Evolutionary conservation across 2,329 filamentous ascomycete species (phyloP).

Genomic region (Cladophialophora carrionii): DNA sequence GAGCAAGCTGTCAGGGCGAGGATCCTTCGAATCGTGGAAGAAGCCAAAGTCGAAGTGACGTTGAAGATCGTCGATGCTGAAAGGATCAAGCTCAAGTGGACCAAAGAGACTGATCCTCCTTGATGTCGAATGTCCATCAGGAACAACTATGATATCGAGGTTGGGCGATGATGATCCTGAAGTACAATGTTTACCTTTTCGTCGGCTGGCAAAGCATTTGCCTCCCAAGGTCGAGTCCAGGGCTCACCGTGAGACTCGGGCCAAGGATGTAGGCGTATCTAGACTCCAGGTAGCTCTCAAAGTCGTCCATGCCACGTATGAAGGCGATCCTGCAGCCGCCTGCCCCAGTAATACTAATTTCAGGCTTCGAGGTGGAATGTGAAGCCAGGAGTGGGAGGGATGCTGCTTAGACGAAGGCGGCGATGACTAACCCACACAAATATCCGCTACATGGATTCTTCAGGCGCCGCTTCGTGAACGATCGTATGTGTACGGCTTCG

Average conservation of each 20-base stretch:
- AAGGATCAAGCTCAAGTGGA: slow-evolving; percentile 24
- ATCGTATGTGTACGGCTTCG: neutral
- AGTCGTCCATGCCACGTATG: neutral
- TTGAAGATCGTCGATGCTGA: slow-evolving; percentile 28
- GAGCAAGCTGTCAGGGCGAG: slow-evolving; percentile 16
- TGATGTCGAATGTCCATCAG: neutral
- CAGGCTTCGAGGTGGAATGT: neutral
- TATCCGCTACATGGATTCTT: neutral
- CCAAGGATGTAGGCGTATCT: neutral
- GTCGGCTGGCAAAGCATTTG: neutral
- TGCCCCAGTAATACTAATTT: neutral
- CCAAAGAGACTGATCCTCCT: slow-evolving; percentile 2
- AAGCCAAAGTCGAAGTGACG: slow-evolving; percentile 27
- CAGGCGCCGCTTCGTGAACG: no score
- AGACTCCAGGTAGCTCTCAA: neutral
- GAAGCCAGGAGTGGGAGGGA: neutral
- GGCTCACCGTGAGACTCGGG: neutral
- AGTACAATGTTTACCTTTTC: neutral
- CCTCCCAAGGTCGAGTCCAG: neutral
- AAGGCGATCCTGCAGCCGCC: neutral
- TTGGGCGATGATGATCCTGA: neutral
- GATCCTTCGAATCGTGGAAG: slow-evolving; percentile 19
- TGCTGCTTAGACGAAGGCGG: neutral
- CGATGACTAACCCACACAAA: neutral
- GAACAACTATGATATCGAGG: neutral